phyloP scores from a whole-genome alignment of 2,329 filamentous ascomycete genomes.

The Diaporthe ampelina region DNA sequence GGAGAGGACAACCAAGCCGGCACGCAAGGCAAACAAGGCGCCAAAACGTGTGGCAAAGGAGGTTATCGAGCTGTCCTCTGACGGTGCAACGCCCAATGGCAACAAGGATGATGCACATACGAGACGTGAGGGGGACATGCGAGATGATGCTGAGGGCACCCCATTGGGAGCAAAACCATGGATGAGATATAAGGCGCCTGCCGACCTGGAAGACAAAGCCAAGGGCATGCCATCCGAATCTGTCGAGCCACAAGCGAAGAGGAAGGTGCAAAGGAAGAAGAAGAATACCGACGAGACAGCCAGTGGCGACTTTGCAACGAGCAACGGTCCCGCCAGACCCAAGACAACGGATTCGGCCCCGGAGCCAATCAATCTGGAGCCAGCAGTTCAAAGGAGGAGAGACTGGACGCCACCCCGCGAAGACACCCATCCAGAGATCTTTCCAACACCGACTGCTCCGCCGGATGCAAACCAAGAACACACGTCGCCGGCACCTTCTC shows the following conservation, averaged over 20 bases:
- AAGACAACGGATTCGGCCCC: constrained; percentile 44
- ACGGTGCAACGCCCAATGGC: constrained; percentile 29
- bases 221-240: background rate
- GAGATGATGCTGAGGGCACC: constrained; percentile 27
- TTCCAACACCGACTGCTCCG: background rate
- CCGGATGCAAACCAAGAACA: constrained; percentile 23
- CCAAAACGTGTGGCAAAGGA: constrained; percentile 37
- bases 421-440: constrained; percentile 48
- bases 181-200: constrained; percentile 52
- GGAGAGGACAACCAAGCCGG: constrained; percentile 2
- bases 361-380: constrained; percentile 57
- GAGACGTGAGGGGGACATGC: constrained; percentile 38
- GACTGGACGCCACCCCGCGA: constrained; percentile 78
- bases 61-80: constrained; percentile 40
- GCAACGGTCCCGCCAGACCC: constrained; percentile 42
- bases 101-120: constrained; percentile 5
- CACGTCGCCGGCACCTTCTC: background rate
- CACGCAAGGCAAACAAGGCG: constrained; percentile 30
- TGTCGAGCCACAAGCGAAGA: constrained; percentile 46
- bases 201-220: background rate
- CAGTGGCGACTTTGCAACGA: constrained; percentile 51
- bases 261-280: constrained; percentile 46
- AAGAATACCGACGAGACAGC: constrained; percentile 46
- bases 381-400: constrained; percentile 67
- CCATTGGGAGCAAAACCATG: constrained; percentile 51